phyloP scores from a whole-genome alignment of 257 asterid genomes.

The Hygrophila difformis region DNA sequence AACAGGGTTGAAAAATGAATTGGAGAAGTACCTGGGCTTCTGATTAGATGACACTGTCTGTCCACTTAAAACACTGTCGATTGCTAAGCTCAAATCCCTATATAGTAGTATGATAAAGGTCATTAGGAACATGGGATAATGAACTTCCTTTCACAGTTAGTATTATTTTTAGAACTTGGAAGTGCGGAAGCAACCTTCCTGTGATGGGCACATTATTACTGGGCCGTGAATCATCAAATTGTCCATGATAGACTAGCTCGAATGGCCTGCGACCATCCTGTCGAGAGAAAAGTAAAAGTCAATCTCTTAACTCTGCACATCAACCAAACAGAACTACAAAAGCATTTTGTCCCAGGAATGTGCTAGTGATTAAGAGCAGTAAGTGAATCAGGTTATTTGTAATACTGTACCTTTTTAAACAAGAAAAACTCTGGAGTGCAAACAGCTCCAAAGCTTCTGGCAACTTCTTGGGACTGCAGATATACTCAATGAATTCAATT shows the following conservation, averaged over 20 bases:
- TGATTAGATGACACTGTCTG: conserved; percentile 62
- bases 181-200: conserved; percentile 56
- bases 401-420: conserved; percentile 59
- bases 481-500: conserved; percentile 13
- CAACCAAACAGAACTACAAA: not conserved
- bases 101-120: conserved; percentile 7
- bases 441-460: conserved; percentile 86
- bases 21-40: conserved; percentile 55
- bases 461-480: conserved; percentile 73
- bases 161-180: not conserved
- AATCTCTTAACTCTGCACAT: not conserved
- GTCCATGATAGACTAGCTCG: conserved; percentile 92
- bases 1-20: conserved; percentile 4
- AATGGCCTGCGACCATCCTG: conserved; percentile 95
- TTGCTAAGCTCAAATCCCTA: conserved; percentile 84
- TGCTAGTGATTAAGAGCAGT: not conserved
- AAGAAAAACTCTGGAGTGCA: conserved; percentile 94
- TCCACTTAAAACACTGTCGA: conserved; percentile 69
- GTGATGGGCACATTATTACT: conserved; percentile 50
- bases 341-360: not conserved
- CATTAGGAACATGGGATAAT: not conserved
- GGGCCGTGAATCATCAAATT: conserved; percentile 89
- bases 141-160: not conserved
- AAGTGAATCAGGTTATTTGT: conserved; percentile 1
- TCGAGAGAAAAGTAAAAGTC: conserved; percentile 8